Percentiles rank a stretch among this genome's conserved stretches.
Evolutionary conservation across 2,329 filamentous ascomycete species (phyloP).

Genomic region (Fusarium decemcellulare): DNA sequence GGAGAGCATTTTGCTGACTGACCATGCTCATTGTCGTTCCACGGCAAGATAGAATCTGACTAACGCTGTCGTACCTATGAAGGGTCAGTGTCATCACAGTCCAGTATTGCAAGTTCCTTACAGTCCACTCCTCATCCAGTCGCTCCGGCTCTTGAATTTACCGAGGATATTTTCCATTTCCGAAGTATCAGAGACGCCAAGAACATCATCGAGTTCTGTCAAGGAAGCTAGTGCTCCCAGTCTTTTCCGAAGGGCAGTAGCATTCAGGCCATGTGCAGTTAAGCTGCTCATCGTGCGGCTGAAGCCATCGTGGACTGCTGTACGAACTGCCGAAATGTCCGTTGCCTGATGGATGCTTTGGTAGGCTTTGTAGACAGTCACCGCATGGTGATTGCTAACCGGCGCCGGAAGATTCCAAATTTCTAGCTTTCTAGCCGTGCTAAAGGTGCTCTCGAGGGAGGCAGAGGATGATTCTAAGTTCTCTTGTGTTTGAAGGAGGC

Average conservation of each 20-base stretch:
- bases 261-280: conserved; percentile 63
- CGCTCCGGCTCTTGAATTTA: conserved; percentile 74
- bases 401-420: conserved; percentile 93
- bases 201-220: conserved; percentile 84
- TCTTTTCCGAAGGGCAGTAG: conserved; percentile 66
- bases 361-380: conserved; percentile 84
- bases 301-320: conserved; percentile 75
- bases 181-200: conserved; percentile 71
- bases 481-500: conserved; percentile 79
- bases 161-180: conserved; percentile 74
- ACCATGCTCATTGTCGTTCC: conserved; percentile 87
- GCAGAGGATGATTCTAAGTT: conserved; percentile 69
- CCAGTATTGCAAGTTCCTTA: conserved; percentile 58
- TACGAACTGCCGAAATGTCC: conserved; percentile 66
- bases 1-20: conserved; percentile 76
- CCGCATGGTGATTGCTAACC: conserved; percentile 72
- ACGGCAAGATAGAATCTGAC: conserved; percentile 84
- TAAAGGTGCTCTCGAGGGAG: conserved; percentile 80
- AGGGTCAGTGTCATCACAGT: conserved; percentile 20
- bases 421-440: conserved; percentile 85
- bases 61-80: conserved; percentile 80
- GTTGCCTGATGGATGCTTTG: conserved; percentile 81
- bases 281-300: conserved; percentile 72
- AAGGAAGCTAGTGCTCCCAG: conserved; percentile 78
- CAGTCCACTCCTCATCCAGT: conserved; percentile 89